Base-by-base conservation (phyloP, 768 basidiomycete genomes). In the Lactifluus rugatus region DNA sequence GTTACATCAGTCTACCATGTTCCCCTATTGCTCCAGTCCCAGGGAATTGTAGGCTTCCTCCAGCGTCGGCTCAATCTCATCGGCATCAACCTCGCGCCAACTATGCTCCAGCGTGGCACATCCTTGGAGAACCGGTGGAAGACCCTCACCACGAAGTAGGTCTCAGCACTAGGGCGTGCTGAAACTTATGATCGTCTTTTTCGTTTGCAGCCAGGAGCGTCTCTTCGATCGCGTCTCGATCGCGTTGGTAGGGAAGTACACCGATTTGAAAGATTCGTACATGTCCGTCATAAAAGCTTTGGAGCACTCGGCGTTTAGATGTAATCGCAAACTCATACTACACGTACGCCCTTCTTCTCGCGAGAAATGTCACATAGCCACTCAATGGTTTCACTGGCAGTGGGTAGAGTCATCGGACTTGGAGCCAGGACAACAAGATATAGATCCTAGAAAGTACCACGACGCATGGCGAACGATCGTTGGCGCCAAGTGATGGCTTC, bases 1-100 rank as follows among this genome's bases (percentile, higher is more conserved):
- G 91, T 98, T 48, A 84, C 87, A 9, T 96, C 93, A 39, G 93
- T 97, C 34, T 99, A 99, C 71, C 95, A 98, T 67, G 95, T 98
- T 46, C 95, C 95, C 4, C 79, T 98, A 10, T 78, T 98, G 17
- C 79, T 99, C 34, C 83, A 87, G 64, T 85, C 91, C 2, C 95
- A 99, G 72, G 93, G 93, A n/a, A 86, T 99, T 61, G 71, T 97
- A 26, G 75, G 82, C 34, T 96, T 85, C 72, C 81, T 99, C 23
- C 79, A 78, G 64, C 89, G 85, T 65, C 76, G 94, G 45, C 78
- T 99, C n/a, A 82, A 86, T 63, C 78, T 99, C 13, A 74, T 76
- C 45, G 74, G 72, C 52, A 65, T 90, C 39, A 67, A 72, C 19
- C 75, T 90, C 49, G 70, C 81, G 5, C 70, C 78, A 21, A 75